Base-by-base conservation (phyloP, 108 stramenopile genomes). In the Mayamaea pseudoterrestris region DNA sequence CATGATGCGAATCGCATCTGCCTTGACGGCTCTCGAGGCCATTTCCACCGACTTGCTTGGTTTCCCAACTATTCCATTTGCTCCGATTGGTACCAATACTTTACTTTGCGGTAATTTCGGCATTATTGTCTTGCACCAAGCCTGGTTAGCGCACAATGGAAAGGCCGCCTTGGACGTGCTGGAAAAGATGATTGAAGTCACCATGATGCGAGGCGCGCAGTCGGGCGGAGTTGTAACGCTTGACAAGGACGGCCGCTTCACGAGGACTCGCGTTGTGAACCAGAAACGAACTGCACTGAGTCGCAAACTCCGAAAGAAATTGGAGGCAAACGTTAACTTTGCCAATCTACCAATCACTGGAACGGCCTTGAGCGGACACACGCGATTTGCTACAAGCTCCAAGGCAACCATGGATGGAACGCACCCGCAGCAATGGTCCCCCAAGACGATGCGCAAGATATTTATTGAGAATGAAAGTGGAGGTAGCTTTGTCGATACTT, bases 161-260 rank as follows among this genome's bases (percentile, higher is more conserved):
- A 41, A 70, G 37, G 43, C 66, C 2, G 78, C 80, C 13, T 60
- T 82, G 53, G 73, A 76, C 51, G 52, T 80, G 3, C 28, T 88
- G 31, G 76, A 83, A 35, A 69, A 78, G 51, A 80, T 88, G 80
- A 55, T 88, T 23, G 52, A 68, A 36, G 73, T 88, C 6, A 88
- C 85, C 30, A 88, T 88, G 85, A 83, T 88, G 80, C 61, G 85
- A 53, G 85, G 85, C 27, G 85, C 85, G 11, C 85, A 86, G 63
- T 76, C 80, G 11, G 84, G 84, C 40, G 79, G 79, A 30, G 76
- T 80, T 8, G 72, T 81, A 30, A 68, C 72, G 20, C 61, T 47
- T 30, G 47, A 58, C 25, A 58, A 58, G 13, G 30, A 4, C 17
- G 31, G 26, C 9, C 14, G 13, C 8, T 1, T 27, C 25, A 47